Conservation (phyloP, 176 grass and related monocot species). For the Puccinellia tenuiflora region DNA sequence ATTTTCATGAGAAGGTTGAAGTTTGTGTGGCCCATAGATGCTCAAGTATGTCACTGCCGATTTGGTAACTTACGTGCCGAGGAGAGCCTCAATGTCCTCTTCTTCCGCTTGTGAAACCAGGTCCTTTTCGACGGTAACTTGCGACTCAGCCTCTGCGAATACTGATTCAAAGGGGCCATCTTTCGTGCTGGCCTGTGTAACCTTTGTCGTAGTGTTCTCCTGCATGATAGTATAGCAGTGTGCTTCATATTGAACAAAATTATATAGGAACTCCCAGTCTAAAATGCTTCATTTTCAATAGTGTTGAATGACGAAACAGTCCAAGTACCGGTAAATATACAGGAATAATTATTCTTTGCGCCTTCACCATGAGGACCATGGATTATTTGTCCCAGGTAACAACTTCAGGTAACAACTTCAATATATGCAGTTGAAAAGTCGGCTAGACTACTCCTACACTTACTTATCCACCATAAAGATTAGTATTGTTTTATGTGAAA, state of each 20-base stretch:
- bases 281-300: background rate
- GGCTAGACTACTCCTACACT: background rate
- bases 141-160: constrained; percentile 38
- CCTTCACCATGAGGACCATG: background rate
- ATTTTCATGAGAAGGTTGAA: background rate
- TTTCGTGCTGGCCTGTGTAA: constrained; percentile 35
- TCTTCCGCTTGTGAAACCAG: constrained; percentile 83
- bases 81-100: constrained; percentile 81
- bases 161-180: constrained; percentile 48
- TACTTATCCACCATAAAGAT: background rate
- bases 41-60: background rate
- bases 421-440: background rate
- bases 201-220: constrained; percentile 62
- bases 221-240: constrained; percentile 16
- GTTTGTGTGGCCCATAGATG: constrained; percentile 16
- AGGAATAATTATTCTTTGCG: background rate
- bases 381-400: background rate
- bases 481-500: background rate
- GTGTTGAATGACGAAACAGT: background rate
- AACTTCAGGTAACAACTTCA: background rate
- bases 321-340: background rate
- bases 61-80: constrained; percentile 60
- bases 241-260: background rate
- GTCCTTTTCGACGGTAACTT: constrained; percentile 64
- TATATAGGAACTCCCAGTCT: background rate